These are phyloP conservation scores for Protomyces lactucae-debilis DNA, from an alignment of 1,139 yeast genomes.

Conservation along the genomic window DNA sequence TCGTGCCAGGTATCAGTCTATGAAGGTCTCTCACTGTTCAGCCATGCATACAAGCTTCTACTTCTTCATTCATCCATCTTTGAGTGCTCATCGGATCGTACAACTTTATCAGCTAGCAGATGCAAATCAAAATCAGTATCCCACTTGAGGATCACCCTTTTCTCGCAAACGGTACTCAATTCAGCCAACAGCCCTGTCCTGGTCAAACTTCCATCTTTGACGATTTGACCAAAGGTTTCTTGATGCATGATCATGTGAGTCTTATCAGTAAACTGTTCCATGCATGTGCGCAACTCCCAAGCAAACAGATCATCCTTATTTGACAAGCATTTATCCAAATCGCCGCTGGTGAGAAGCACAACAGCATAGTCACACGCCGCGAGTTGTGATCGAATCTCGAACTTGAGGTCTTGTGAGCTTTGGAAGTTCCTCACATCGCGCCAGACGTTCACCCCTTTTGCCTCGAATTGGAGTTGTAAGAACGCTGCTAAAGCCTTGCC, in stretches of 20 bases:
- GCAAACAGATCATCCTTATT: background rate
- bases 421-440: background rate
- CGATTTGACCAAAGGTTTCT: background rate
- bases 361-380: background rate
- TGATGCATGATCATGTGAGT: background rate
- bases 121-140: too few relatives aligned
- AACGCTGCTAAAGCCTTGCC: background rate
- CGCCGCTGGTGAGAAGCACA: background rate
- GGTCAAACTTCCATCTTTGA: too few relatives aligned
- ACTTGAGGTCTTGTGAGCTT: background rate
- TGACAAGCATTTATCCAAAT: background rate
- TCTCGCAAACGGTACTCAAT: too few relatives aligned
- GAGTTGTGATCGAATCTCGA: background rate
- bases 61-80: too few relatives aligned
- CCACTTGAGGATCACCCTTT: too few relatives aligned
- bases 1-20: too few relatives aligned
- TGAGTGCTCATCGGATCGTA: too few relatives aligned
- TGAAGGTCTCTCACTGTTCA: too few relatives aligned
- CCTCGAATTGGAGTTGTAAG: background rate
- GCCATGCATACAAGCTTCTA: too few relatives aligned
- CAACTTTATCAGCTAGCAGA: too few relatives aligned
- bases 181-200: too few relatives aligned
- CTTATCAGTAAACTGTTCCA: background rate
- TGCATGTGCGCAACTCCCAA: background rate
- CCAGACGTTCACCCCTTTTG: background rate